Evolutionary conservation across 176 grass and related monocot genomes (phyloP), one percentile per base, ranked within the genome.

Genomic region (Melocanna baccifera): DNA sequence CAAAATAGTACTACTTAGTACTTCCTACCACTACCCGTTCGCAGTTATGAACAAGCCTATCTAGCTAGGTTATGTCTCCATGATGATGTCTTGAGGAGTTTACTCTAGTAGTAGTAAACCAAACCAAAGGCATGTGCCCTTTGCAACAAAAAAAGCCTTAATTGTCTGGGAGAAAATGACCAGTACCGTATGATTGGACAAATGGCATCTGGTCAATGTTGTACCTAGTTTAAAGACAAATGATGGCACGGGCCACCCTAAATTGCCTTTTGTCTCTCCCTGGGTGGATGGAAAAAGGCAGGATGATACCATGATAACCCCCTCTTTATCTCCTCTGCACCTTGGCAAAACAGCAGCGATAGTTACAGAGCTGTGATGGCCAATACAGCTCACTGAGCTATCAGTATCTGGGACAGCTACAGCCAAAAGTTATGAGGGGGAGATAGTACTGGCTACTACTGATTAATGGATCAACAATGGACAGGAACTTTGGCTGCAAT

Each of bases 401-500:
- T 90, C 79, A 22, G 57, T 73, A 42, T 68, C 73, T 30, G 79
- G 88, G 80, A 83, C 84, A 90, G 84, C 84, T 87, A 75, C 80
- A 53, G 74, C 67, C 40, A 83, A 87, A 83, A 74, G 79, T 26
- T 78, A 42, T 37, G 39, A 18, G 41, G 29, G 46, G 76, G 32
- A 11, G 37, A 45, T 79, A 45, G 34, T 71, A 20, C 36, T 66
- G 62, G 73, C 28, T 42, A 5, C 47, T 37, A 34, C 16, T 51
- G 71, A 7, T 82, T 42, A 46, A 48, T 67, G 48, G 57, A 83
- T 69, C 71, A 76, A 82, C 71, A 82, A 80, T 22, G 75, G 73
- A 83, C 84, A 87, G 73, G 48, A 87, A 81, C 48, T 86, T 86
- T 32, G 83, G 72, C 78, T 86, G 43, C 83, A 9, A 82, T 8